Evolutionary conservation across 2,329 filamentous ascomycete species (phyloP).

Genomic region (Venturia carpophila): DNA sequence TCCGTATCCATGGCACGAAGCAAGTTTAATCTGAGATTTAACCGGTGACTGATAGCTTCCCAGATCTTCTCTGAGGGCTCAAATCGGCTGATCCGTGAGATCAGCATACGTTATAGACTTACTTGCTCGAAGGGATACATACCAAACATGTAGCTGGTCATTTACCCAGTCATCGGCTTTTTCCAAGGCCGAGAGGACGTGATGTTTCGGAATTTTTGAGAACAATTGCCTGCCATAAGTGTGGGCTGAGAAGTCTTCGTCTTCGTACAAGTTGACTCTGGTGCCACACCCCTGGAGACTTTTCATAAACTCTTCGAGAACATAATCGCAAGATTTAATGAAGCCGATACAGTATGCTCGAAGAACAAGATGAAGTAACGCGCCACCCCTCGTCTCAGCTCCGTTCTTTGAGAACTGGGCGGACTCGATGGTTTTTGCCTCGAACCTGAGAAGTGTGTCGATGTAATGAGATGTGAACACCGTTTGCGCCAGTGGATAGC

Average conservation of each 20-base stretch:
- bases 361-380: constrained; percentile 50
- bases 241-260: constrained; percentile 94
- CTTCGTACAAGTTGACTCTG: constrained; percentile 88
- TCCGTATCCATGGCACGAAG: constrained; percentile 44
- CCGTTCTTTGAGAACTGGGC: constrained; percentile 49
- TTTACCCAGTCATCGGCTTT: constrained; percentile 20
- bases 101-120: not conserved
- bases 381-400: constrained; percentile 23
- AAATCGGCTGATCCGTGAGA: too few relatives aligned
- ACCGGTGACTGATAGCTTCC: constrained; percentile 50
- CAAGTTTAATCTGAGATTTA: constrained; percentile 59
- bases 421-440: constrained; percentile 55
- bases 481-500: constrained; percentile 92
- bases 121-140: not conserved
- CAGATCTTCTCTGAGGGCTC: constrained; percentile 40
- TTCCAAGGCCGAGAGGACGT: constrained; percentile 42
- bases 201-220: constrained; percentile 49
- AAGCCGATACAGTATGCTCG: constrained; percentile 80
- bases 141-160: not conserved
- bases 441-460: constrained; percentile 69
- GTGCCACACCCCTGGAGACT: constrained; percentile 30
- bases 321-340: constrained; percentile 72
- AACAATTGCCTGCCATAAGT: constrained; percentile 77
- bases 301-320: constrained; percentile 58
- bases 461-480: constrained; percentile 89